Base-by-base conservation (phyloP, 768 basidiomycete genomes). In the Boletus vinaceobasis region DNA sequence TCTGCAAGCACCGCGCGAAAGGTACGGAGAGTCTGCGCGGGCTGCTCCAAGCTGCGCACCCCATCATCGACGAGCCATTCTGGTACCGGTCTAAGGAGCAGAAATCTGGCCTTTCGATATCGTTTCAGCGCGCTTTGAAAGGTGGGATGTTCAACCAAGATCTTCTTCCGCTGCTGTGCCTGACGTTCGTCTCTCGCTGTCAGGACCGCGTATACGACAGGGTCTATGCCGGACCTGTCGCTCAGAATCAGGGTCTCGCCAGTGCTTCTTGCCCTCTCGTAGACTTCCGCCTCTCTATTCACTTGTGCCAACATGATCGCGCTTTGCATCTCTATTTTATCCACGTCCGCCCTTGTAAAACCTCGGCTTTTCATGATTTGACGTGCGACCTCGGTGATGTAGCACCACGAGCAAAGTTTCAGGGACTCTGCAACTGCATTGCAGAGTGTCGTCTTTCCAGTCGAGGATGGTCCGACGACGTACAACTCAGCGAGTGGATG, bases 391-490 rank as follows among this genome's bases (percentile, higher is more conserved):
- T 88, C 86, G 23, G 73, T 80, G 53, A 88, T 77, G 52, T 78
- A 77, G 31, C 74, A 75, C 31, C 64, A 53, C 17, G 62, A 61
- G 2, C 58, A 50, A 31, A 87, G 55, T 1, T 70, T 67, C 10
- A 85, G 61, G 36, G 72, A 71, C 43, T 71, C 58, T 0, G 75
- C 75, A 0, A 86, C 65, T 2, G 82, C 81, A 35, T 76, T 66
- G 65, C 83, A 86, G 4, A 87, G 74, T 0, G 85, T 87, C 26
- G 86, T 84, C 67, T 88, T 88, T n/a, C 86, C 86, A 13, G 82
- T 82, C 15, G 85, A 85, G 67, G 82, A 79, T 29, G 82, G 81
- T 7, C 81, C 82, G 44, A 83, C 67, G 40, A 84, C 65, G 56
- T 78, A 83, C 32, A 67, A n/a, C 43, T 68, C 67, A 32, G 57